phyloP scores from a whole-genome alignment of 1,284 basidiomycete species.

The Sanghuangporus baumii region DNA sequence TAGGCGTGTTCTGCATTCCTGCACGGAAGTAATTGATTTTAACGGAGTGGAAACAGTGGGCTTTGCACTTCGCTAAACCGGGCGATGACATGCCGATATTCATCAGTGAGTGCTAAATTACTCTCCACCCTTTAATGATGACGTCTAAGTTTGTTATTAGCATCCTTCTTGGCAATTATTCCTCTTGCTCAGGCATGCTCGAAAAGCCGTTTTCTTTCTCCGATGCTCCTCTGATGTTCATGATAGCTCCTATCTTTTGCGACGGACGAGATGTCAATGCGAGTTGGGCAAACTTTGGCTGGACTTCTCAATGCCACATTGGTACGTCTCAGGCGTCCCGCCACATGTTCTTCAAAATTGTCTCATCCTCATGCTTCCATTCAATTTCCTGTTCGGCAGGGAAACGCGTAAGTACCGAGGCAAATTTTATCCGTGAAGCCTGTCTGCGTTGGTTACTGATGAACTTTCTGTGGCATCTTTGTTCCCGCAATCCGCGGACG shows the following conservation, averaged over 20 bases:
- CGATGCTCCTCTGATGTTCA: neutral
- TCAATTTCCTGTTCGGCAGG: constrained; percentile 34
- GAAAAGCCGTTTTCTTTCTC: neutral
- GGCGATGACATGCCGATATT: neutral
- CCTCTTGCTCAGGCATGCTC: constrained; percentile 63
- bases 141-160: constrained; percentile 55
- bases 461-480: neutral
- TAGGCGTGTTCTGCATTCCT: constrained; percentile 31
- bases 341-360: neutral
- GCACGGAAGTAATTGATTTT: neutral
- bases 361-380: neutral
- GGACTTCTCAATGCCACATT: constrained; percentile 85
- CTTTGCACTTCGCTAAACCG: neutral
- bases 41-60: neutral
- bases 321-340: constrained; percentile 32
- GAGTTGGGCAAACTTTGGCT: constrained; percentile 80
- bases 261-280: constrained; percentile 81
- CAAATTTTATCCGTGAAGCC: neutral
- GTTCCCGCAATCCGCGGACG: neutral
- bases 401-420: constrained; percentile 61
- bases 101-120: constrained; percentile 71
- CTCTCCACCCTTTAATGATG: constrained; percentile 37
- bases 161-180: constrained; percentile 68
- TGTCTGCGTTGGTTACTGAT: neutral
- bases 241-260: constrained; percentile 74